Evolutionary conservation across 176 grass and related monocot species (phyloP).

Genomic region (Ensete glaucum): DNA sequence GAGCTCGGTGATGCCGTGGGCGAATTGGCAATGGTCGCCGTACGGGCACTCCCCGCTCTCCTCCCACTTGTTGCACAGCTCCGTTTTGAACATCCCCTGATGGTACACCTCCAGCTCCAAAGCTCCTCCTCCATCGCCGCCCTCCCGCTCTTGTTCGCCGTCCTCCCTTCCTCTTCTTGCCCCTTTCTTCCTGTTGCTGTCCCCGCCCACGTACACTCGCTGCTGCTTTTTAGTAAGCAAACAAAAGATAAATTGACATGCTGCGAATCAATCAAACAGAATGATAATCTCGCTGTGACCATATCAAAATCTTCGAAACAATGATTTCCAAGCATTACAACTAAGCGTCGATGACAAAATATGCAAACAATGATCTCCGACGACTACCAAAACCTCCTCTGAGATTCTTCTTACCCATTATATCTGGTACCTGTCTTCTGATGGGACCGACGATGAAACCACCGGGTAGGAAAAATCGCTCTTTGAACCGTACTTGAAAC

Average conservation of each 20-base stretch:
- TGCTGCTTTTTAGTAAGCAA: conserved; percentile 32
- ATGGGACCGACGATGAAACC: too few species aligned
- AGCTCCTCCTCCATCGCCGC: background rate
- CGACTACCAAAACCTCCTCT: too few species aligned
- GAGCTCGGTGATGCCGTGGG: conserved; percentile 88
- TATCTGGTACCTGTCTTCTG: too few species aligned
- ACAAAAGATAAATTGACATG: background rate
- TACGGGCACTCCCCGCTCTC: conserved; percentile 81
- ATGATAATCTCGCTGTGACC: too few species aligned
- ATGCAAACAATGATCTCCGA: too few species aligned
- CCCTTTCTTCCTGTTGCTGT: conserved; percentile 19
- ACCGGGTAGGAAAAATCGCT: too few species aligned
- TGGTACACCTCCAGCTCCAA: conserved; percentile 85
- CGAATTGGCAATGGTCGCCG: conserved; percentile 89
- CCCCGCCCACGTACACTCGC: conserved; percentile 28
- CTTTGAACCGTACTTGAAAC: too few species aligned
- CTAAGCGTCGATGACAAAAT: too few species aligned
- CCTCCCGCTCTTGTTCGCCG: conserved; percentile 8
- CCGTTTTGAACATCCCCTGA: conserved; percentile 98
- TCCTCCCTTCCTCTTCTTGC: conserved; percentile 20
- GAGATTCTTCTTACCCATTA: too few species aligned
- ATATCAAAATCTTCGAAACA: too few species aligned
- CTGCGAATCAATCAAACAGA: too few species aligned
- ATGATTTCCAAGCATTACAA: too few species aligned
- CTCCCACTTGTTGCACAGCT: conserved; percentile 99